Evolutionary conservation across 2,329 filamentous ascomycete genomes (phyloP), one percentile per base, ranked within the genome.

Genomic region (Daldinia sp.): DNA sequence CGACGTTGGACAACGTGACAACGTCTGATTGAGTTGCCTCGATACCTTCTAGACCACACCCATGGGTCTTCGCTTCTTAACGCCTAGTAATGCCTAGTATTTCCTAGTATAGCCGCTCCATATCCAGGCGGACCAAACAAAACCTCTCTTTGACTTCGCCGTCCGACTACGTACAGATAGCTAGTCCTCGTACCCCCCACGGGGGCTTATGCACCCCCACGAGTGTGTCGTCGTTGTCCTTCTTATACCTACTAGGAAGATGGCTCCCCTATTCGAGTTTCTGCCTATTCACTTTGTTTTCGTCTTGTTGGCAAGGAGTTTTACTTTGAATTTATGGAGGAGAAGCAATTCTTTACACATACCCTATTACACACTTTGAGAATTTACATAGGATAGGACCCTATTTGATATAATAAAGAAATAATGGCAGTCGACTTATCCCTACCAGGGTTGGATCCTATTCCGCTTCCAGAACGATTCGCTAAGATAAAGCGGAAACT

Each of bases 381-480:
- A 45, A 25, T 17, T 17, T 47, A 23, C n/a, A n/a, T n/a, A n/a
- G n/a, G n/a, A 50, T 21, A 17, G 23, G 10, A 21, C 10, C 61
- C 60, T 27, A 62, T 59, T 17, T 58, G 23, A 57, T 50, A 15
- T 52, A 63, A 51, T 15, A 76, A 54, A 70, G 72, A 27, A 63
- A 68, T 67, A 61, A 54, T 63, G 21, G 49, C 64, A 10, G 59
- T 65, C 53, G 63, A 68, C 21, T 34, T 61, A 37, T 77, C 78
- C 4, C 72, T 77, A 43, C 75, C 76, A 4, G 74, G 74, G 10
- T 58, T 72, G 9, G 73, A 75, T 13, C 75, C 78, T 19, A 75
- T 78, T n/a, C 74, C 77, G 7, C 75, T 83, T 0, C 76, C 79
- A 13, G 69, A 71, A 21, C 77, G 80, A 3, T 83, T 82, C 58